Evolutionary conservation across 495 filamentous ascomycete genomes (phyloP).

Genomic region (Viridothelium virens): DNA sequence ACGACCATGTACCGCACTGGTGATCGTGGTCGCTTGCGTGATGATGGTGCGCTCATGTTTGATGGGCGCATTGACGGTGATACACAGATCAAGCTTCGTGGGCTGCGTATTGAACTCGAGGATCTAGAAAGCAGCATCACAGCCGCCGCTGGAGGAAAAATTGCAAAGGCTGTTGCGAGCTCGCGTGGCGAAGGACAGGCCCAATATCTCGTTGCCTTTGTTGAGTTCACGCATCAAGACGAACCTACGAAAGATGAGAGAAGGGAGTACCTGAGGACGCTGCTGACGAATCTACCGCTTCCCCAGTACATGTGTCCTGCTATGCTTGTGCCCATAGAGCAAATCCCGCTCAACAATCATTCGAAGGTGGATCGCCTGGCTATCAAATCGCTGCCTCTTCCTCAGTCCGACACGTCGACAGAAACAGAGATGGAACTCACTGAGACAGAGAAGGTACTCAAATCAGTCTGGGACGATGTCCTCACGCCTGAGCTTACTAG

Average conservation of each 20-base stretch:
- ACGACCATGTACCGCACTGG: constrained; percentile 17
- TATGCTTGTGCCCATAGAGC: background rate
- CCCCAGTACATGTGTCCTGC: background rate
- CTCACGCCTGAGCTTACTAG: background rate
- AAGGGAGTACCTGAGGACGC: background rate
- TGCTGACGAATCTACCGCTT: background rate
- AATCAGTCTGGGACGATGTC: background rate
- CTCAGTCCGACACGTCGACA: background rate
- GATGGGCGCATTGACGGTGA: constrained; percentile 16
- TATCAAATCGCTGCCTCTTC: background rate
- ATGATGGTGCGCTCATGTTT: constrained; percentile 15
- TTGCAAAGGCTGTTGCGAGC: background rate
- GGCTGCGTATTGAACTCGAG: constrained; percentile 17
- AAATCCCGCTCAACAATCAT: background rate
- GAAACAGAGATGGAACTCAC: background rate
- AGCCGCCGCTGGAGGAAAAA: background rate
- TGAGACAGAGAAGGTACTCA: background rate
- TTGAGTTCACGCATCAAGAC: background rate
- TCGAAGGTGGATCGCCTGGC: background rate
- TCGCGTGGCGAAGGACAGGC: background rate
- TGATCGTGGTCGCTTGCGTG: constrained; percentile 12
- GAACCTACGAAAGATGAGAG: background rate
- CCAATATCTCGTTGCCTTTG: background rate
- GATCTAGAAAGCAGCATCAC: constrained; percentile 10
- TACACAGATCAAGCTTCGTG: constrained; percentile 18